Evolutionary conservation across 2,329 filamentous ascomycete species (phyloP), one percentile per base, ranked within the genome.

Genomic region (Diplodia corticola): DNA sequence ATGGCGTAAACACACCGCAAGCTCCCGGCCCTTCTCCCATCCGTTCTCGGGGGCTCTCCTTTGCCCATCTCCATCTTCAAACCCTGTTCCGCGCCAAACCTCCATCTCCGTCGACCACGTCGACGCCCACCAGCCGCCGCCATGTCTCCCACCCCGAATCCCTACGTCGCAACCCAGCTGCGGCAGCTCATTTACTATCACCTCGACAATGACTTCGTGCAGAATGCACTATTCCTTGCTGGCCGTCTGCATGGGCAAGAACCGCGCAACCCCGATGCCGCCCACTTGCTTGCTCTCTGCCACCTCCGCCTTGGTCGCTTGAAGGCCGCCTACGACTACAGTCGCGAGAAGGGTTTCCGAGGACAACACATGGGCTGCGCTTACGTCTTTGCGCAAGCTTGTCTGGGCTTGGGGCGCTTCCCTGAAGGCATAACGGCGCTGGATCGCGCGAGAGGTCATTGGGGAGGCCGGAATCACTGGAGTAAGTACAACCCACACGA

Each of bases 201-300:
- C 75, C 88, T 99, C 77, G 95, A 99, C 82, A 96, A 97, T 76
- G 89, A 93, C 74, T 88, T 93, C 44, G 85, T 91, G 75, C 89
- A 93, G 65, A 98, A 96, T 76, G 95, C 95, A 66, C 88, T 97
- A 49, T 99, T 99, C 80, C 92, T 97, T 68, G 91, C 95, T 68
- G 92, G 94, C 74, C 88, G 95, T 70, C 86, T 97, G 22, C 85
- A 88, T 69, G 93, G 92, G 60, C 91, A 94, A 72, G 94, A 98
- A 73, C 87, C 90, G 26, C 88, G 91, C 72, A 91, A 89, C 22
- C 84, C 86, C 67, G 95, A 99, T 78, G 89, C 92, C 33, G 84
- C 88, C 53, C 93, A 96, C 76, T 86, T 99, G 13, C 83, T 97
- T 55, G 88, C 93, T 15, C 86, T 96, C 53, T 96, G 92, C 75